Conservation (phyloP, 805 yeast genomes). For the Candida maltosa region DNA sequence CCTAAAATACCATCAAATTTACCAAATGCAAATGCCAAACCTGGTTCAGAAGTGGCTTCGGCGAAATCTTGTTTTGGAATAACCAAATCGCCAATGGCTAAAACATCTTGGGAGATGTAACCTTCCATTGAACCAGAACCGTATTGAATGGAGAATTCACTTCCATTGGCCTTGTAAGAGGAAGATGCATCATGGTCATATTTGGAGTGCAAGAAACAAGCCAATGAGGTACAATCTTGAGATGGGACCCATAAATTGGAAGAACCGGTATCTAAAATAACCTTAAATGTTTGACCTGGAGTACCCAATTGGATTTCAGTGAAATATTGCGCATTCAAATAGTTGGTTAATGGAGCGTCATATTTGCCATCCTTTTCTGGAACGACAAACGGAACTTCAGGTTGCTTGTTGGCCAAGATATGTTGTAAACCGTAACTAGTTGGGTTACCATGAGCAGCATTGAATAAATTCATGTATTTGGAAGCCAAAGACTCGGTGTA, state of each 20-base stretch:
- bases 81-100: slow-evolving; percentile 76
- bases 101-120: slow-evolving; percentile 80
- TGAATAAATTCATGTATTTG: slow-evolving; percentile 55
- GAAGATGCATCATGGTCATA: slow-evolving; percentile 83
- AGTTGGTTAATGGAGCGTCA: slow-evolving; percentile 85
- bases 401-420: slow-evolving; percentile 8
- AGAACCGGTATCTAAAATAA: slow-evolving; percentile 93
- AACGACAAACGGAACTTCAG: slow-evolving; percentile 39
- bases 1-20: slow-evolving; percentile 98
- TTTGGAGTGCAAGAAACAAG: slow-evolving; percentile 91
- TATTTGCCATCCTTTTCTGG: slow-evolving; percentile 37
- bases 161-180: slow-evolving; percentile 82
- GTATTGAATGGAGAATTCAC: slow-evolving; percentile 80
- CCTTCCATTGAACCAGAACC: slow-evolving; percentile 95
- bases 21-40: slow-evolving; percentile 96
- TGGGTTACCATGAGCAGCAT: slow-evolving; percentile 27
- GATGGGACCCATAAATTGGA: slow-evolving; percentile 97
- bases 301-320: slow-evolving; percentile 90
- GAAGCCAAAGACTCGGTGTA: slow-evolving; percentile 58
- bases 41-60: slow-evolving; percentile 97
- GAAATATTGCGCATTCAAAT: slow-evolving; percentile 92
- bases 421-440: slow-evolving; percentile 11
- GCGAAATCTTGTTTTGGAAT: slow-evolving; percentile 93
- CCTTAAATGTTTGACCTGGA: slow-evolving; percentile 92
- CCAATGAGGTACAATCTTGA: slow-evolving; percentile 82